Conservation (phyloP, 2,329 filamentous ascomycete species). For the Harringtonia lauricola region DNA sequence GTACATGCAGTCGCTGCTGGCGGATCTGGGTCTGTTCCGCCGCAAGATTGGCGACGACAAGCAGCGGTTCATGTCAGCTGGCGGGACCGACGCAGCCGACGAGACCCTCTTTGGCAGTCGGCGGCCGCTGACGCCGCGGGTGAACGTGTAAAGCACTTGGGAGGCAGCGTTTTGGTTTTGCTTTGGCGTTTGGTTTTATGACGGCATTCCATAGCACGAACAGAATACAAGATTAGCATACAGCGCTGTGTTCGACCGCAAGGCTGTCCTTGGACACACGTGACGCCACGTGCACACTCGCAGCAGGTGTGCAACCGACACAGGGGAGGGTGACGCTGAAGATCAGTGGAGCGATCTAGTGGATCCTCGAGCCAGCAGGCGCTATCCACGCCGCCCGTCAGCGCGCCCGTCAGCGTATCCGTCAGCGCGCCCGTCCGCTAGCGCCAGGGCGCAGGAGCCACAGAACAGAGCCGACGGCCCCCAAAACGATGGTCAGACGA, state of each 20-base stretch:
- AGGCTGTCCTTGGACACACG: too few species aligned
- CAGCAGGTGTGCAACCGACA: too few species aligned
- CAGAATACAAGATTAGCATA: too few species aligned
- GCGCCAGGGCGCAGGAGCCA: too few species aligned
- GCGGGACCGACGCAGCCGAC: conserved; percentile 14
- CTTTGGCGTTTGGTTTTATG: too few species aligned
- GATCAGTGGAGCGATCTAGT: neutral
- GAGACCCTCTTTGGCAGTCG: conserved; percentile 22
- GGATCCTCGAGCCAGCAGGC: neutral
- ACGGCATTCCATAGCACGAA: too few species aligned
- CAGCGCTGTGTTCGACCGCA: too few species aligned
- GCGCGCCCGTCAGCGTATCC: neutral
- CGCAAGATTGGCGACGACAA: conserved; percentile 81
- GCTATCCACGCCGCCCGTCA: neutral
- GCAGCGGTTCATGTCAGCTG: conserved; percentile 57
- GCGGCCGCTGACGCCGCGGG: conserved; percentile 32
- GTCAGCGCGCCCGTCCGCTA: too few species aligned
- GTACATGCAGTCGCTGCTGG: conserved; percentile 75
- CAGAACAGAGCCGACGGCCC: neutral
- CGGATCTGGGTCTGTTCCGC: conserved; percentile 69
- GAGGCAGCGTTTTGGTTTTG: too few species aligned
- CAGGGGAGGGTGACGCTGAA: neutral
- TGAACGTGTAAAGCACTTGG: conserved; percentile 23
- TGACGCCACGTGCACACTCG: too few species aligned
- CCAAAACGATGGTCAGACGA: neutral